Conservation (phyloP, 2,329 filamentous ascomycete genomes). For the Aspergillus arachidicola region DNA sequence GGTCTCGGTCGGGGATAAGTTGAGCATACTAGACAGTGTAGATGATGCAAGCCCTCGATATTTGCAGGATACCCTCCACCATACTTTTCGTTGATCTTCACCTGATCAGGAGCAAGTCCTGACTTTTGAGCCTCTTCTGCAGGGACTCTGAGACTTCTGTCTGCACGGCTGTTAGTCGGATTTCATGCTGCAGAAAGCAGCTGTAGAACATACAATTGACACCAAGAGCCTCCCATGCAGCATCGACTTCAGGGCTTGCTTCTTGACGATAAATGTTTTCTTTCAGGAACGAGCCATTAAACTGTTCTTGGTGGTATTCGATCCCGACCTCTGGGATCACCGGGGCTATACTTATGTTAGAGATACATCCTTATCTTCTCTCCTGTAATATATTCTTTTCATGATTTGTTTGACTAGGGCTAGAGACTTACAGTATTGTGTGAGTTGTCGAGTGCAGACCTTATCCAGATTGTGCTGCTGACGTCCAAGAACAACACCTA, state of each 20-base stretch:
- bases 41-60: constrained; percentile 36
- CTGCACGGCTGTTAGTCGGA: constrained; percentile 29
- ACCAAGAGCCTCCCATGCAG: constrained; percentile 58
- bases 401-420: background rate
- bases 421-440: constrained; percentile 26
- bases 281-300: constrained; percentile 61
- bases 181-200: background rate
- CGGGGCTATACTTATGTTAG: constrained; percentile 29
- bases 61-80: constrained; percentile 57
- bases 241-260: constrained; percentile 57
- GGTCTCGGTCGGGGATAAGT: background rate
- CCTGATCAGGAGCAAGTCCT: constrained; percentile 57
- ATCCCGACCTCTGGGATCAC: constrained; percentile 46
- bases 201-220: constrained; percentile 50
- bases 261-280: constrained; percentile 57
- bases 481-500: constrained; percentile 19
- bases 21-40: constrained; percentile 55
- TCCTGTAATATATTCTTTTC: too few species aligned
- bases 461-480: constrained; percentile 20
- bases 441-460: constrained; percentile 26
- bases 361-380: background rate
- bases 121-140: constrained; percentile 52
- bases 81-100: constrained; percentile 57
- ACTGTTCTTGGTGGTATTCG: constrained; percentile 45
- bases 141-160: constrained; percentile 53